These are phyloP conservation scores for Cocos nucifera DNA, from an alignment of 176 grass and related monocot genomes.

Conservation along the genomic window DNA sequence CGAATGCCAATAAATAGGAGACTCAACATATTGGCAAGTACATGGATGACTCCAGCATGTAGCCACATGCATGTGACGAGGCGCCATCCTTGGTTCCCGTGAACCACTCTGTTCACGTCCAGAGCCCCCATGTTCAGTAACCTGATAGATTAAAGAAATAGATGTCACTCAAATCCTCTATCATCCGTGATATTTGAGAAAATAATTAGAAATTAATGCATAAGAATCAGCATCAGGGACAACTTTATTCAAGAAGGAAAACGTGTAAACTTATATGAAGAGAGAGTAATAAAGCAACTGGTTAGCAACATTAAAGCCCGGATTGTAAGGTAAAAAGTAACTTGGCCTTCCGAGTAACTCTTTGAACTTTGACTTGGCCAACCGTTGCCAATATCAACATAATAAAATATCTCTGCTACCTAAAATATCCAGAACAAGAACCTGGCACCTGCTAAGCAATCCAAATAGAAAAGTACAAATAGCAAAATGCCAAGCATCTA, in stretches of 20 bases:
- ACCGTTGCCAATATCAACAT: background rate
- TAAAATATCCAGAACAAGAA: too few relatives aligned
- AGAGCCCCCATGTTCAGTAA: slow-evolving; percentile 78
- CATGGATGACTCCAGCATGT: slow-evolving; percentile 83
- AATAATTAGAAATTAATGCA: too few relatives aligned
- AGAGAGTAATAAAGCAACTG: too few relatives aligned
- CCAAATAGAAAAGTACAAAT: too few relatives aligned
- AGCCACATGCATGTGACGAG: slow-evolving; percentile 95
- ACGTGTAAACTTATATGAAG: too few relatives aligned
- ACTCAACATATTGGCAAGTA: slow-evolving; percentile 84
- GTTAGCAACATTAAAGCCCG: too few relatives aligned
- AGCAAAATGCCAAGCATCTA: too few relatives aligned
- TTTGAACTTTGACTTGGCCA: background rate
- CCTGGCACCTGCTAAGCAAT: too few relatives aligned
- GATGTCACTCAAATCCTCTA: background rate
- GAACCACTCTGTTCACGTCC: slow-evolving; percentile 53
- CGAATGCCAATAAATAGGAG: slow-evolving; percentile 80
- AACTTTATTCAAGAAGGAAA: too few relatives aligned
- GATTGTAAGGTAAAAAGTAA: background rate
- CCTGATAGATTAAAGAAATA: slow-evolving; percentile 32
- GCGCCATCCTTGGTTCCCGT: slow-evolving; percentile 63
- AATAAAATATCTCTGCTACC: too few relatives aligned
- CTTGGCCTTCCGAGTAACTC: background rate
- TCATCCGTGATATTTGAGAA: background rate
- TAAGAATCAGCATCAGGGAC: too few relatives aligned